Percentiles rank a stretch among this genome's conserved stretches.
phyloP scores from a whole-genome alignment of 2,329 filamentous ascomycete species.

The Ophiostoma sp. region DNA sequence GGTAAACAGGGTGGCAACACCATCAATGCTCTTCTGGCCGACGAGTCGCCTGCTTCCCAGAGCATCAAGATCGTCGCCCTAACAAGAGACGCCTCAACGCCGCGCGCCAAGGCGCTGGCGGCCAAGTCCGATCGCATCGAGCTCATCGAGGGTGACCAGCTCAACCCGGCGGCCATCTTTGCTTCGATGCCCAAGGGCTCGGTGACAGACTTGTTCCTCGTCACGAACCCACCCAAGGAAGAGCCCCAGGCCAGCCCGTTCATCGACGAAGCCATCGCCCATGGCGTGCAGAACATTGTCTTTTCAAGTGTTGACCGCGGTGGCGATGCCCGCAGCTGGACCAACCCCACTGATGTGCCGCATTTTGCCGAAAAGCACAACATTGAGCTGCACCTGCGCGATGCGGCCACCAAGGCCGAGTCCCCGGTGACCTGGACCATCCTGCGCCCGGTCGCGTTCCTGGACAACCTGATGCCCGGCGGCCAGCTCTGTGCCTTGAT shows the following conservation, averaged over 20 bases:
- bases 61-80: conserved; percentile 29
- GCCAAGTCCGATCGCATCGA: conserved; percentile 25
- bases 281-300: conserved; percentile 34
- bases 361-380: conserved; percentile 46
- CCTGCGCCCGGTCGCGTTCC: conserved; percentile 39
- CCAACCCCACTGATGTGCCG: conserved; percentile 30
- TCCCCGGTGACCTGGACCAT: conserved; percentile 35
- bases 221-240: conserved; percentile 35
- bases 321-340: conserved; percentile 32
- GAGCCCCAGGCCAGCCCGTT: conserved; percentile 36
- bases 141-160: conserved; percentile 36
- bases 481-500: conserved; percentile 29
- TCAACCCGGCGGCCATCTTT: conserved; percentile 35
- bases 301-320: conserved; percentile 34
- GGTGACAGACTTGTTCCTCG: conserved; percentile 35
- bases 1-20: conserved; percentile 27
- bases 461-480: conserved; percentile 39
- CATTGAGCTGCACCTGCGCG: conserved; percentile 52
- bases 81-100: conserved; percentile 33
- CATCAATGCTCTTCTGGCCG: conserved; percentile 24
- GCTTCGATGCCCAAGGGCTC: conserved; percentile 30
- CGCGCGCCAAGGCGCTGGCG: conserved; percentile 23
- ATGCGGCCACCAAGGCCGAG: conserved; percentile 32
- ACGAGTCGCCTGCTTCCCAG: neutral
- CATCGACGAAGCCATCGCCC: conserved; percentile 34